Evolutionary conservation across 1,284 basidiomycete species (phyloP).

Genomic region (Blastosporella zonata): DNA sequence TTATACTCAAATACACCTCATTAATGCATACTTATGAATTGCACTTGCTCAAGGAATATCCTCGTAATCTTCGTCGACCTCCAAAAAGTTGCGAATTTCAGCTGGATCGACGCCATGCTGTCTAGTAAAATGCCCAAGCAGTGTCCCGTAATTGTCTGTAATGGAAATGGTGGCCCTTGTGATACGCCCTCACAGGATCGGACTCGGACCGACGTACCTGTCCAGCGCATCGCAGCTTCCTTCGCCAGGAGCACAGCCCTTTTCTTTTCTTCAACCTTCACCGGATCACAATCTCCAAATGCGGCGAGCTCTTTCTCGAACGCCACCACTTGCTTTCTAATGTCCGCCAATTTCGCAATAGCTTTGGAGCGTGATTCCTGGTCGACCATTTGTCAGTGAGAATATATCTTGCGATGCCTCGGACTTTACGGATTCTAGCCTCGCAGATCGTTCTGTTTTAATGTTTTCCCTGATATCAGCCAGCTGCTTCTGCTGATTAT

Average conservation of each 20-base stretch:
- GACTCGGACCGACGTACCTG: constrained; percentile 70
- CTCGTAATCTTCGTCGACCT: constrained; percentile 70
- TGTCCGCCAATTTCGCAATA: constrained; percentile 46
- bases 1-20: neutral
- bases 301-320: constrained; percentile 68
- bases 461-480: constrained; percentile 44
- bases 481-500: constrained; percentile 45
- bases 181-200: neutral
- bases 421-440: constrained; percentile 65
- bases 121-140: constrained; percentile 62
- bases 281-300: constrained; percentile 82
- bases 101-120: constrained; percentile 53
- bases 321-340: constrained; percentile 53
- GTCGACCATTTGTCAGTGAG: constrained; percentile 11
- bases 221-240: constrained; percentile 82
- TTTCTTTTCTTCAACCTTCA: constrained; percentile 72
- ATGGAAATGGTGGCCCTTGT: neutral
- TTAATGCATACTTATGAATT: neutral
- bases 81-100: constrained; percentile 64
- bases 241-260: constrained; percentile 69
- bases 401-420: neutral
- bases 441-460: constrained; percentile 49
- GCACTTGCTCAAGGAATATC: constrained; percentile 51
- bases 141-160: constrained; percentile 61
- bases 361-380: constrained; percentile 56